Evolutionary conservation across 345 rosid genomes (phyloP).

Genomic region (Streptanthus diversifolius): DNA sequence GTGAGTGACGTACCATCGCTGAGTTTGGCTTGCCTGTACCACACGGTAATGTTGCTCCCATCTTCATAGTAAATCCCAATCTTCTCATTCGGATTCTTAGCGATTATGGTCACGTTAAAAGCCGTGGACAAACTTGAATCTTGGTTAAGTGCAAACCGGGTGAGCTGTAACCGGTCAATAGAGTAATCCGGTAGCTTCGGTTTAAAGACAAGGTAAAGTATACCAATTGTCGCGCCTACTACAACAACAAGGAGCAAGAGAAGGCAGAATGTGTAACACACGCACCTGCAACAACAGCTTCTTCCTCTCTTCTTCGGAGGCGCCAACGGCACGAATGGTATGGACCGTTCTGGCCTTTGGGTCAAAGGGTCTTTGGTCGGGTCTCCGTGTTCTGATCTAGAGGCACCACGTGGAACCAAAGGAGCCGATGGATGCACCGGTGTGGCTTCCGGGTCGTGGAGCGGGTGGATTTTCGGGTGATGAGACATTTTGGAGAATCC

Average conservation of each 20-base stretch:
- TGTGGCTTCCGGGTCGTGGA: conserved; percentile 49
- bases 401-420: conserved; percentile 45
- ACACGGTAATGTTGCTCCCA: conserved; percentile 67
- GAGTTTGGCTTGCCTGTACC: conserved; percentile 46
- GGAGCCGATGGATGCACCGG: conserved; percentile 47
- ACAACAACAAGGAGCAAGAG: conserved; percentile 46
- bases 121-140: conserved; percentile 53
- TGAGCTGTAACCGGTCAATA: conserved; percentile 50
- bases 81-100: conserved; percentile 69
- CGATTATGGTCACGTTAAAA: conserved; percentile 60
- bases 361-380: conserved; percentile 36
- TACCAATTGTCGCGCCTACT: conserved; percentile 45
- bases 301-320: conserved; percentile 41
- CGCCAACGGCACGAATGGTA: conserved; percentile 39
- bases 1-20: conserved; percentile 41
- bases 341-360: conserved; percentile 22
- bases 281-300: conserved; percentile 58
- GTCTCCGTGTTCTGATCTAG: conserved; percentile 42
- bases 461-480: conserved; percentile 63
- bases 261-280: conserved; percentile 62
- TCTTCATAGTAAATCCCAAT: conserved; percentile 81
- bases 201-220: conserved; percentile 60
- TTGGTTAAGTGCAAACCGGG: conserved; percentile 41
- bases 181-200: conserved; percentile 75
- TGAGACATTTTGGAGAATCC: conserved; percentile 42